phyloP scores from a whole-genome alignment of 768 basidiomycete genomes.

The Boletus vermiculosoides region DNA sequence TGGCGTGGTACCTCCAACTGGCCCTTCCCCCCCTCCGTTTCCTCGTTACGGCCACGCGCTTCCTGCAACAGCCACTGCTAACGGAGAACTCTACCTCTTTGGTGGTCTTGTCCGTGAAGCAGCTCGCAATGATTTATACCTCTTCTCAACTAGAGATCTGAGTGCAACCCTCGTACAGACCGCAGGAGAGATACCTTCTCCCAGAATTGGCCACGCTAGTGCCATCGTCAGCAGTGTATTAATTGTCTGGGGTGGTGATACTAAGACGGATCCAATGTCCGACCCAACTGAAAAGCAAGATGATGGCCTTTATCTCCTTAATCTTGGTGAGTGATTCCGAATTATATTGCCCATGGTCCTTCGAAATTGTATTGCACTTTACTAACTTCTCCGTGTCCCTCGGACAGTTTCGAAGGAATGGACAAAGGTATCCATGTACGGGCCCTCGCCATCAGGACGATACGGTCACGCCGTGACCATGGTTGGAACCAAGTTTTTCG shows the following conservation, averaged over 20 bases:
- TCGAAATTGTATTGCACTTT: background rate
- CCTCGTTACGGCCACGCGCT: slow-evolving; percentile 96
- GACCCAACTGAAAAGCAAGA: slow-evolving; percentile 77
- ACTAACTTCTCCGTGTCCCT: slow-evolving; percentile 3
- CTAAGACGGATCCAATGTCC: slow-evolving; percentile 69
- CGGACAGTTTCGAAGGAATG: slow-evolving; percentile 85
- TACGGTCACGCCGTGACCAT: slow-evolving; percentile 97
- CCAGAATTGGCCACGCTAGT: slow-evolving; percentile 94
- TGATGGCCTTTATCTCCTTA: slow-evolving; percentile 89
- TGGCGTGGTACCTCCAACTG: slow-evolving; percentile 58
- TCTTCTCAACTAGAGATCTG: slow-evolving; percentile 79
- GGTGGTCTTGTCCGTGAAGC: slow-evolving; percentile 93
- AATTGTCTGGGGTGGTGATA: slow-evolving; percentile 98
- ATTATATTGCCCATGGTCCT: background rate
- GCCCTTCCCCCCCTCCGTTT: slow-evolving; percentile 84
- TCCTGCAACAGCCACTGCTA: slow-evolving; percentile 70
- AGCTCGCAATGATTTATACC: slow-evolving; percentile 89
- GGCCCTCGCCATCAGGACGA: slow-evolving; percentile 78
- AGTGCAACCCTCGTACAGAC: slow-evolving; percentile 84
- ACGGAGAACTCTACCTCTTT: slow-evolving; percentile 93
- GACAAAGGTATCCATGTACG: slow-evolving; percentile 81
- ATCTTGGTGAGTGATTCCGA: slow-evolving; percentile 67
- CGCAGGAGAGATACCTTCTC: slow-evolving; percentile 80
- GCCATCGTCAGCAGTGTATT: slow-evolving; percentile 95
- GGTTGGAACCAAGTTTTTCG: slow-evolving; percentile 86